Base-by-base conservation (phyloP, 305 asterid genomes). In the Plantago lanceolata region DNA sequence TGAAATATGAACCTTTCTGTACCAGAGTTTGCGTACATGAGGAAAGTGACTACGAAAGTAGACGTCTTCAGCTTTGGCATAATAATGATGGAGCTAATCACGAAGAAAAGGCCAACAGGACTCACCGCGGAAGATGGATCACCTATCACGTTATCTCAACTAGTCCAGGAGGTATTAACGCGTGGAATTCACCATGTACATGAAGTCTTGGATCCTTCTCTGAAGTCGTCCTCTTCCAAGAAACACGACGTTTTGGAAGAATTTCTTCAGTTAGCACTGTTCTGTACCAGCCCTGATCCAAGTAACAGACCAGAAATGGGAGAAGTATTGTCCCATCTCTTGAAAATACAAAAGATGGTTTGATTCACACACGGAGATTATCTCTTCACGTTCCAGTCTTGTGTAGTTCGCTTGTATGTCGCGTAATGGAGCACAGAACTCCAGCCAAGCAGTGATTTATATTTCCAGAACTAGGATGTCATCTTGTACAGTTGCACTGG, bases 41-140 rank as follows among this genome's bases (percentile, higher is more conserved):
- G 87, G 84, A 81, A 74, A 62, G 85, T 86, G 2, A 80, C 89
- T 21, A 86, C 89, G 19, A 88, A 88, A 61, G 91, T 85, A 63
- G 96, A 90, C 50, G 81, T 88, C 24, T 90, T 88, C 79, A 88
- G 96, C 90, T 88, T 80, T 28, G 94, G 97, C 5, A 73, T 90
- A 24, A 78, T 90, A 45, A 54, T 74, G 45, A 83, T 86, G 96
- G 96, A 90, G 79, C 15, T 90, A 48, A 67, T 88, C 31, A 90
- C 97, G 5, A 75, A 74, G 67, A 79, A 73, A 67, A 72, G 96
- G 79, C 97, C 97, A 63, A 88, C 96, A 3, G 89, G 86, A 60
- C 76, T 85, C 35, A 53, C 75, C 8, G 83, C 63, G n/a, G 82
- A 78, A 44, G 85, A 78, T 61, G 88, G 89, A 64, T 48, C 64